Evolutionary conservation across 129 eudicot species (phyloP).

Genomic region (Kitagawia praeruptora): DNA sequence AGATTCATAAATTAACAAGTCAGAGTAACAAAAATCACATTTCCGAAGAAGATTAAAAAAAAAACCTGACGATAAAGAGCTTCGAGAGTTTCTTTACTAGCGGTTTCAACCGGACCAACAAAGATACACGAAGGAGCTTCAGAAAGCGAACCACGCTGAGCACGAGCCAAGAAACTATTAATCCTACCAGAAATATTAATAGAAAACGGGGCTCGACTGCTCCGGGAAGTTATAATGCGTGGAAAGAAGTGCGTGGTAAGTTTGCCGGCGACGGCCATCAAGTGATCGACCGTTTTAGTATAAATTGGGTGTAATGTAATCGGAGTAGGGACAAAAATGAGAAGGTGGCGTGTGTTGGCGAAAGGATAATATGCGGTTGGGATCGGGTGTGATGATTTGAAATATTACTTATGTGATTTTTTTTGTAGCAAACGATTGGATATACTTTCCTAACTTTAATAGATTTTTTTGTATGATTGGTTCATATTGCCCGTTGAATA

Average conservation of each 20-base stretch:
- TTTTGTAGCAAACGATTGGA: neutral
- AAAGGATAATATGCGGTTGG: neutral
- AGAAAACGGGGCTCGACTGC: constrained; percentile 31
- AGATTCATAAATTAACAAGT: too few relatives aligned
- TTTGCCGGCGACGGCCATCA: constrained; percentile 56
- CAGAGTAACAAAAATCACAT: too few relatives aligned
- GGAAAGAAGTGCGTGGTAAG: constrained; percentile 25
- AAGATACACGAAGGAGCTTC: constrained; percentile 90
- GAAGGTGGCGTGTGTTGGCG: neutral
- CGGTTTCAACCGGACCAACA: constrained; percentile 78
- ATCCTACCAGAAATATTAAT: constrained; percentile 37
- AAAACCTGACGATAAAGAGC: constrained; percentile 88
- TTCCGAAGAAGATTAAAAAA: too few relatives aligned
- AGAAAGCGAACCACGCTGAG: constrained; percentile 19
- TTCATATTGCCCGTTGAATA: too few relatives aligned
- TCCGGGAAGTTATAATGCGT: constrained; percentile 43
- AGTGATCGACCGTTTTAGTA: neutral
- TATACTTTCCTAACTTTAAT: too few relatives aligned
- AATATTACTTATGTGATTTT: too few relatives aligned
- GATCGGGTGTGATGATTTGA: neutral
- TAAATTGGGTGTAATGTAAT: too few relatives aligned
- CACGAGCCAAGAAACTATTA: constrained; percentile 29
- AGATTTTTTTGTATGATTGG: too few relatives aligned
- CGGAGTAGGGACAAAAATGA: too few relatives aligned
- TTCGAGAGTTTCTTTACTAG: constrained; percentile 79